Percentiles rank a stretch among this genome's conserved stretches.
Evolutionary conservation across 2,329 filamentous ascomycete genomes (phyloP).

Genomic region (Rosellinia necatrix): DNA sequence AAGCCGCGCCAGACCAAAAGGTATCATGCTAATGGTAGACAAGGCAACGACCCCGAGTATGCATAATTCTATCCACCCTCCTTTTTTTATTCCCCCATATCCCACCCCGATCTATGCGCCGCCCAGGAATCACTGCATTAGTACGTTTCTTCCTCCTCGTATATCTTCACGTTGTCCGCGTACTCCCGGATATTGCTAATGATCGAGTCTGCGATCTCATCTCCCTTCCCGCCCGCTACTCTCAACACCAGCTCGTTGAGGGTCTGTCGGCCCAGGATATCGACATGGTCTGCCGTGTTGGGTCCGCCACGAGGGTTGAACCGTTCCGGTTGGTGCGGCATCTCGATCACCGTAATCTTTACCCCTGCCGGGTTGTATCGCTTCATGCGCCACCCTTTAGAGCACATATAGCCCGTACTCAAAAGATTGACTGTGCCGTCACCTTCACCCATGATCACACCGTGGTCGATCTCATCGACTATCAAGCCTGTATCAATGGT

Average conservation of each 20-base stretch:
- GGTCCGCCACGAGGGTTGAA: constrained; percentile 81
- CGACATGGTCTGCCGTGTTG: constrained; percentile 86
- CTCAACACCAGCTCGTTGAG: constrained; percentile 89
- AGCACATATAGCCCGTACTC: constrained; percentile 94
- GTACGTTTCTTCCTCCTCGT: constrained; percentile 58
- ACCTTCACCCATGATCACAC: constrained; percentile 93
- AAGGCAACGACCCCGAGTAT: constrained; percentile 17
- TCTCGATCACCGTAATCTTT: constrained; percentile 86
- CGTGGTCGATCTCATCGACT: constrained; percentile 72
- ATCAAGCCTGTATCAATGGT: constrained; percentile 71
- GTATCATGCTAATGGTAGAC: background rate
- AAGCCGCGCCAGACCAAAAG: background rate
- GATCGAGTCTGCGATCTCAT: constrained; percentile 76
- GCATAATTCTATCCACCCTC: constrained; percentile 17
- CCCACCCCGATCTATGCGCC: constrained; percentile 6
- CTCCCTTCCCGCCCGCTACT: constrained; percentile 83
- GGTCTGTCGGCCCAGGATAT: constrained; percentile 86
- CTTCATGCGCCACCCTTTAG: constrained; percentile 90
- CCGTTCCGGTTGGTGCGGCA: constrained; percentile 93
- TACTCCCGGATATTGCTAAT: constrained; percentile 84
- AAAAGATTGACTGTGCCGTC: constrained; percentile 96
- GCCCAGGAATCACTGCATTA: background rate
- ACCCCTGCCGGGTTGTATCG: constrained; percentile 88
- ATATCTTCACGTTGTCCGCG: constrained; percentile 80
- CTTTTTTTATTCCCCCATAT: background rate